Base-by-base conservation (phyloP, 2,329 filamentous ascomycete genomes). In the Fusarium robinianum region DNA sequence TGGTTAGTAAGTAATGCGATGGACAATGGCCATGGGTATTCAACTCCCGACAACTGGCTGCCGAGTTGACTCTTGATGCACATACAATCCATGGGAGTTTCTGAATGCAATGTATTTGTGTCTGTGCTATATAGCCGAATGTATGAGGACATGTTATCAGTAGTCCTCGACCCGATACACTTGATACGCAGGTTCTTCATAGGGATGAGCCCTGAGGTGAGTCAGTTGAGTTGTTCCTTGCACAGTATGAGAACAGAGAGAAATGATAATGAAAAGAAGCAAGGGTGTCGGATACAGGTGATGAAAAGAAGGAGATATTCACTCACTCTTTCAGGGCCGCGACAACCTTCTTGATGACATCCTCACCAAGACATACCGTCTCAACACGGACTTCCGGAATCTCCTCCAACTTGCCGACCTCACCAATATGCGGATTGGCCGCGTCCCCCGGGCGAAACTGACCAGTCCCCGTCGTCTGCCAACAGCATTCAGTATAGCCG, bases 401-500 rank as follows among this genome's bases (percentile, higher is more conserved):
- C 45, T 80, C 63, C 64, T 87, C 82, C 1, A 87, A 58, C 26
- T 70, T 63, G 1, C 83, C 82, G 2, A 74, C 68, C 8, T 67
- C 67, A 0, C 85, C 85, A 49, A 87, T 81, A 57, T 81, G 68
- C 3, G 85, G 85, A 33, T 83, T 83, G 1, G 85, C 82, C 0
- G 70, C 63, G 41, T 74, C 72, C 1, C 80, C 81, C 0, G 84
- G 84, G 0, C 80, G 76, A 64, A 88, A 89, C 59, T 88, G 84
- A 1, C 83, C 83, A 0, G 71, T 80, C 5, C 85, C 85, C 4
- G 66, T 51, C 1, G 69, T 65, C 5, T 70, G 67, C 70, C 72
- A 83, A 63, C 74, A 75, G 61, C 71, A 76, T 54, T 83, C 77
- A 16, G 75, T 78, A 58, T 82, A 82, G 55, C 72, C 73, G n/a